Evolutionary conservation across 2,329 filamentous ascomycete species (phyloP), one percentile per base, ranked within the genome.

Genomic region (Phyllosticta paracitricarpa): DNA sequence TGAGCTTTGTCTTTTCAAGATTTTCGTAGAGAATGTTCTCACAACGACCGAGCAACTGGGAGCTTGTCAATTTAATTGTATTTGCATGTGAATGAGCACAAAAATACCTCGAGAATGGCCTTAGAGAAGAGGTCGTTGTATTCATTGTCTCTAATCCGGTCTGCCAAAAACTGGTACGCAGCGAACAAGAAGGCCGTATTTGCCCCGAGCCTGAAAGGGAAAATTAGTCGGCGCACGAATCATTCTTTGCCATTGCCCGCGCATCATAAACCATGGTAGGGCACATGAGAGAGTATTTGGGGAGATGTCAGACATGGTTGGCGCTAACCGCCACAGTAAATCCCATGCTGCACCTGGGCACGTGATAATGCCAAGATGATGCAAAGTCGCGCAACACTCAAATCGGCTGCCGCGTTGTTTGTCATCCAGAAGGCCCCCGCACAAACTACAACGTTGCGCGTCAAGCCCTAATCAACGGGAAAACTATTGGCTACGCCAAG

Each of bases 1-100:
- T 81, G 61, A 91, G 82, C 68, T 88, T 88, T 51, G 84, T 82
- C 63, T 82, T 85, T 65, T 85, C 82, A 52, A 85, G 71, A 54
- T 79, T 78, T 63, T 81, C 84, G 65, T 81, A 82, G 56, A 80
- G 83, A 52, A 85, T 79, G 62, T 85, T 86, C 40, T 81, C 84
- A 62, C 85, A 84, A 61, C 80, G 75, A 4, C 84, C 81, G 70
- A 90, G 80, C 33, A 89, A 78, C 58, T 82, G 76, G 19, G n/a
- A 40, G 14, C 10, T 40, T 83, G 24, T 54, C 54, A 57, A 53
- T 54, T 61, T 40, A 57, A 52, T 57, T 52, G 26, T 22, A 17
- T 30, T 9, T 57, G 17, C 12, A 52, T 22, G 12, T 10, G 14
- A 79, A 28, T 77, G 78, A 66, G 57, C 62, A 19, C n/a, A 60